Base-by-base conservation (phyloP, 2,329 filamentous ascomycete genomes). In the Diaporthe longicolla region DNA sequence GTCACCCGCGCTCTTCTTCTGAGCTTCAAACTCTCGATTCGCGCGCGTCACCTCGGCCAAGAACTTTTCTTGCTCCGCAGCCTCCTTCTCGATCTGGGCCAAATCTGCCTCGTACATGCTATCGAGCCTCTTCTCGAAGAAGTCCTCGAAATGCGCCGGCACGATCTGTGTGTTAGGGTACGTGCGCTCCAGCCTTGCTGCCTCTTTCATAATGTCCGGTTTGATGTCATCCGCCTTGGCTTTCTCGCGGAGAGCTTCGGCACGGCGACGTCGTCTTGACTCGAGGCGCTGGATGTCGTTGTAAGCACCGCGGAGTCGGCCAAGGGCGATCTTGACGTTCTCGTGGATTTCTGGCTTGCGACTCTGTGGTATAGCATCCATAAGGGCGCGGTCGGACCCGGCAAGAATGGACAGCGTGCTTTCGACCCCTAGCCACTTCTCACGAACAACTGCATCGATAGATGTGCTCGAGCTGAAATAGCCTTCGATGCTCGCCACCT, bases 351-450 rank as follows among this genome's bases (percentile, higher is more conserved):
- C 92, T 10, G 93, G 92, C 73, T 93, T 90, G 59, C 94, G 89
- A 77, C 94, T 97, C 70, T 93, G 96, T 0, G 97, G 97, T 1
- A 99, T 95, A 79, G 93, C 97, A 68, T 95, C 93, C 83, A 97
- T 93, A 19, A 98, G 87, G 57, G 93, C 93, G 13, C 94, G 90
- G 79, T 97, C 94, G 0, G 94, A 91, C 1, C 95, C 94, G 0
- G 92, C 92, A 5, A 99, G 88, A 6, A 98, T 87, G 3, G 88
- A 88, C 55, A 99, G 90, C 6, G 94, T 88, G 17, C 90, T 89
- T 80, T 97, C 93, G 50, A 93, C 94, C 48, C 92, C 91, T 24
- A 89, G 90, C 72, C 97, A 91, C 82, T 98, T 98, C 4, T 92
- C 91, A 75, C 93, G 91, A 2, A 98, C 94, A 1, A 90, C 81